phyloP scores from a whole-genome alignment of 306 rosid genomes.

The Ochetophila trinervis region DNA sequence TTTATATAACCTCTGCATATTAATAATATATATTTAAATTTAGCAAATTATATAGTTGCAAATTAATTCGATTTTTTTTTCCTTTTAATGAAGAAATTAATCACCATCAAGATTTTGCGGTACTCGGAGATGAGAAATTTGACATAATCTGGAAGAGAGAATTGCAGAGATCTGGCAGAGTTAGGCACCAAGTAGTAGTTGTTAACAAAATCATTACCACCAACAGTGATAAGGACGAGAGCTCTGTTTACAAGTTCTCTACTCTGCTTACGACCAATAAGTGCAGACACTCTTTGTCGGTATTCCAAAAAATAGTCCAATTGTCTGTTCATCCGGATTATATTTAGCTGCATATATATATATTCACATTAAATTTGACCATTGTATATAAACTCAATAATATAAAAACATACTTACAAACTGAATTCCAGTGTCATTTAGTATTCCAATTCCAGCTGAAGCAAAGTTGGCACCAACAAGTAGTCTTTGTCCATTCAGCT shows the following conservation, averaged over 20 bases:
- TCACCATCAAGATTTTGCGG: conserved; percentile 53
- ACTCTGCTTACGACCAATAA: conserved; percentile 33
- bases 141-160: conserved; percentile 50
- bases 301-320: conserved; percentile 54
- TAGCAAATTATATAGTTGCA: background rate
- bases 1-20: conserved; percentile 42
- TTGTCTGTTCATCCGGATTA: conserved; percentile 63
- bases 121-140: conserved; percentile 57
- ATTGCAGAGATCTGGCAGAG: conserved; percentile 64
- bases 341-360: conserved; percentile 41
- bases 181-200: conserved; percentile 58
- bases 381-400: background rate
- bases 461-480: conserved; percentile 77
- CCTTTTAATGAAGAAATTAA: background rate
- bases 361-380: background rate
- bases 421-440: conserved; percentile 74
- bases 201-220: conserved; percentile 76
- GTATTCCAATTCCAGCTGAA: conserved; percentile 77
- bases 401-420: conserved; percentile 46
- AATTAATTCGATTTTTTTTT: too few relatives aligned
- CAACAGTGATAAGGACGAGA: conserved; percentile 54
- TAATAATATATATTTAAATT: background rate
- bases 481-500: conserved; percentile 50
- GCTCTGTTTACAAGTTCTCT: conserved; percentile 45
- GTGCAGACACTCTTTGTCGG: conserved; percentile 39